Evolutionary conservation across 2,329 filamentous ascomycete genomes (phyloP).

Genomic region (Zelopaecilomyces penicillatus): DNA sequence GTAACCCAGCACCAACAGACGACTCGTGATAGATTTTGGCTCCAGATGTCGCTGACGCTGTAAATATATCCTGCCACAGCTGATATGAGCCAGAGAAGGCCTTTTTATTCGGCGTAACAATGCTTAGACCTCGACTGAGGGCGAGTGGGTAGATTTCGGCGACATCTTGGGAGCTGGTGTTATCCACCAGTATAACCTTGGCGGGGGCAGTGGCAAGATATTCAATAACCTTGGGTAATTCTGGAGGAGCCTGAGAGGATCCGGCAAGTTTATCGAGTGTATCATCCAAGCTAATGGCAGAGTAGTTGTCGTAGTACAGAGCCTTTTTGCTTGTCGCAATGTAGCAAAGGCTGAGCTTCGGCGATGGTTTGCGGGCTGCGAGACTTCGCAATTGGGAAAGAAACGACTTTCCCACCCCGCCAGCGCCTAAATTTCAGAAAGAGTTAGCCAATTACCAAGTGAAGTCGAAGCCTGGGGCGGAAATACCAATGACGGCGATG

Average conservation of each 20-base stretch:
- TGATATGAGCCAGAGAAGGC: conserved; percentile 77
- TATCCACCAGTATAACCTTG: conserved; percentile 82
- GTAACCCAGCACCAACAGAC: conserved; percentile 85
- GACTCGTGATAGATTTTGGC: conserved; percentile 93
- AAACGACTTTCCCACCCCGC: conserved; percentile 89
- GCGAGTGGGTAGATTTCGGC: conserved; percentile 77
- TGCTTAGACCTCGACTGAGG: conserved; percentile 71
- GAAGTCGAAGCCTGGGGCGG: not conserved
- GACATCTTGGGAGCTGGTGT: conserved; percentile 84
- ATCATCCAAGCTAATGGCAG: conserved; percentile 53
- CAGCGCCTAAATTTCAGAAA: conserved; percentile 55
- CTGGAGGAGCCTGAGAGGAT: conserved; percentile 56
- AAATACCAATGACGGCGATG: conserved; percentile 44
- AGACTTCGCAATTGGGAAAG: conserved; percentile 69
- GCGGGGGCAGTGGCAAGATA: conserved; percentile 72
- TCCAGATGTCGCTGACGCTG: conserved; percentile 57
- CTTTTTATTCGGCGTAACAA: conserved; percentile 98
- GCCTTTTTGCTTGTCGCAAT: conserved; percentile 80
- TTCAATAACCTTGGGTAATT: conserved; percentile 61
- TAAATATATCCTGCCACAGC: conserved; percentile 84
- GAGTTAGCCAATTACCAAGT: conserved; percentile 10
- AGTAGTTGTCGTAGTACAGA: conserved; percentile 66
- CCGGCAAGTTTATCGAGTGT: conserved; percentile 54
- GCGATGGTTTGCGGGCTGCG: conserved; percentile 55
- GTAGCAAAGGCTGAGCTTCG: conserved; percentile 70